A percentile compares a stretch with the other conserved stretches of the same genome.
These are phyloP conservation scores for Quercus aquifolioides DNA, from an alignment of 306 rosid genomes.

Conservation along the genomic window DNA sequence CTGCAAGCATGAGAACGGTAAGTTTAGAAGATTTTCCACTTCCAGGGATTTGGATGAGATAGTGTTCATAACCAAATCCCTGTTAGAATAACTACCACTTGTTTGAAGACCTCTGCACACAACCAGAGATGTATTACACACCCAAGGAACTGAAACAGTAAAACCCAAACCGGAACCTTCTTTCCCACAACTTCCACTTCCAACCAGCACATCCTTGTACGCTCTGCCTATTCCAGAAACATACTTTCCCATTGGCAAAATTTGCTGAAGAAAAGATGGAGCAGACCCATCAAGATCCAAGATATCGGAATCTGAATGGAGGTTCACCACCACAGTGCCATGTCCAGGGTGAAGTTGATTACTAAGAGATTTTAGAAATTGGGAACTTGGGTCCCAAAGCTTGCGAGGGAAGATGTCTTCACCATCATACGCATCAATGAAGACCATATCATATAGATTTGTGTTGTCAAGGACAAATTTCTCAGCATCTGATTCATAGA, in stretches of 20 bases:
- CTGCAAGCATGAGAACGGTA: slow-evolving; percentile 74
- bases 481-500: slow-evolving; percentile 81
- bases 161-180: slow-evolving; percentile 63
- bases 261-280: slow-evolving; percentile 44
- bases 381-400: slow-evolving; percentile 67
- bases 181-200: slow-evolving; percentile 31
- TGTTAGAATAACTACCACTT: slow-evolving; percentile 22
- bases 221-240: slow-evolving; percentile 59
- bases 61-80: slow-evolving; percentile 37
- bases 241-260: slow-evolving; percentile 70
- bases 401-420: slow-evolving; percentile 82
- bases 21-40: slow-evolving; percentile 58
- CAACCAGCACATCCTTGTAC: slow-evolving; percentile 62
- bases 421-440: slow-evolving; percentile 89
- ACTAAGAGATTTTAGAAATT: slow-evolving; percentile 64
- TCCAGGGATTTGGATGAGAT: slow-evolving; percentile 69
- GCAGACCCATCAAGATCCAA: slow-evolving; percentile 46
- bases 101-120: slow-evolving; percentile 65
- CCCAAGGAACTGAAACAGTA: slow-evolving; percentile 86
- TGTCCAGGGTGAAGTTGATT: slow-evolving; percentile 72
- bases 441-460: slow-evolving; percentile 65
- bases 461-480: slow-evolving; percentile 45
- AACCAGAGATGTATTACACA: slow-evolving; percentile 77
- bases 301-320: slow-evolving; percentile 77
- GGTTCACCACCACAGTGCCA: slow-evolving; percentile 92